A percentile compares a stretch with the other conserved stretches of the same genome.
phyloP scores from a whole-genome alignment of 2,329 filamentous ascomycete genomes.

The Dendryphion nanum region DNA sequence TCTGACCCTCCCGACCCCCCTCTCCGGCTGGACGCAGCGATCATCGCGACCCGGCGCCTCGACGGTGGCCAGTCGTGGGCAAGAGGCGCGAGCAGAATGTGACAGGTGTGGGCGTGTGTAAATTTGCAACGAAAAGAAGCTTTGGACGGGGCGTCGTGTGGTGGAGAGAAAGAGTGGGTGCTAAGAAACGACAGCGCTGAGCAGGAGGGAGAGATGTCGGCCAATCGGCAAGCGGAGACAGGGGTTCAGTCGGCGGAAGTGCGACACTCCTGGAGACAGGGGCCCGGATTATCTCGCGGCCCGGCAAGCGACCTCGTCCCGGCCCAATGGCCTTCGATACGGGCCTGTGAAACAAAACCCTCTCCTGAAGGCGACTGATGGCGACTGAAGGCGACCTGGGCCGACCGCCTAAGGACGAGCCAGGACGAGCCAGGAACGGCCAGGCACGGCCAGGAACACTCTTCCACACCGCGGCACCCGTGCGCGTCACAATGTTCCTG shows the following conservation, averaged over 20 bases:
- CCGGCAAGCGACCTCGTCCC: conserved; percentile 24
- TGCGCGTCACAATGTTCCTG: conserved; percentile 28
- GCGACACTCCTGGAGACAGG: conserved; percentile 28
- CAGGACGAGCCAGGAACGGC: conserved; percentile 11
- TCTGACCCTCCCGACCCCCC: too few species aligned
- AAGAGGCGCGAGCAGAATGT: not conserved
- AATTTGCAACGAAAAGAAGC: not conserved
- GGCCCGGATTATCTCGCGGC: conserved; percentile 17
- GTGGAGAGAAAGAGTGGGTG: conserved; percentile 10
- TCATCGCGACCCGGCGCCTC: too few species aligned
- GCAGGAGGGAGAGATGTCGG: not conserved
- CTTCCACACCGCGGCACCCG: not conserved
- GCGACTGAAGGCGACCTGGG: conserved; percentile 3
- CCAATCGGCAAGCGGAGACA: conserved; percentile 26
- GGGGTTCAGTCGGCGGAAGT: conserved; percentile 16
- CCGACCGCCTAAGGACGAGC: too few species aligned
- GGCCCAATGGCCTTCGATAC: conserved; percentile 23
- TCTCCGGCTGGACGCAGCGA: too few species aligned
- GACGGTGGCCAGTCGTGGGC: not conserved
- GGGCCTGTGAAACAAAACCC: conserved; percentile 26
- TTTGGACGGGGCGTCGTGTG: too few species aligned
- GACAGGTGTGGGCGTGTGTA: not conserved
- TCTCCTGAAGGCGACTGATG: conserved; percentile 9
- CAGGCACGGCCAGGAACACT: conserved; percentile 4
- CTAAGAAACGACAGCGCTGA: not conserved